A percentile compares a stretch with the other conserved stretches of the same genome.
phyloP scores from a whole-genome alignment of 2,329 filamentous ascomycete species.

The Tolypocladium nubicola region DNA sequence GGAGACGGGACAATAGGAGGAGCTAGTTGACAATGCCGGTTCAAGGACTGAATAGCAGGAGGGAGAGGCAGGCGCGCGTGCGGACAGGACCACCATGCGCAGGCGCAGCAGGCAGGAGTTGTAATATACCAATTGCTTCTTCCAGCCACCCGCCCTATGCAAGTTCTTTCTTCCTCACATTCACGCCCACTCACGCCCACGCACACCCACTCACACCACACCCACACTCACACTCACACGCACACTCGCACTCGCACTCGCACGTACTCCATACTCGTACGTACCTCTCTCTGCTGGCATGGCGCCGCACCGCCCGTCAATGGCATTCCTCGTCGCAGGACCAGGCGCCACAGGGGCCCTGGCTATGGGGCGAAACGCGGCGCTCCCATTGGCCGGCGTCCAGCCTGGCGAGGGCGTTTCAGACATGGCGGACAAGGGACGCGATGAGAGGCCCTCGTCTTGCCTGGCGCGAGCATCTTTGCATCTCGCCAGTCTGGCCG shows the following conservation, averaged over 20 bases:
- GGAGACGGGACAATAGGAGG: not conserved
- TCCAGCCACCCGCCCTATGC: not conserved
- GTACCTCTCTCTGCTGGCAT: not conserved
- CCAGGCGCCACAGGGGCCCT: not conserved
- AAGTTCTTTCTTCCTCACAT: not conserved
- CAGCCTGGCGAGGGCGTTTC: conserved; percentile 1
- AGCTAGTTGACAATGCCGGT: not conserved
- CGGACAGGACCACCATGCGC: not conserved
- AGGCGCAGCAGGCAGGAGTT: not conserved
- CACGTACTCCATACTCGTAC: not conserved
- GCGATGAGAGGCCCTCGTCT: not conserved
- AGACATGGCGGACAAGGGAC: not conserved
- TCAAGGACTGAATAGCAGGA: not conserved
- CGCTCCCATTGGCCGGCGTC: conserved; percentile 3
- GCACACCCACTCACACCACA: too few species aligned
- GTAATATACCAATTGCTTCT: not conserved
- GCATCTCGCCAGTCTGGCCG: not conserved
- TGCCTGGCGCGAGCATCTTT: not conserved
- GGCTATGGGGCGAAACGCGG: conserved; percentile 1
- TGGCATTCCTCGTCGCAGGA: not conserved
- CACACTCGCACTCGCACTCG: not conserved
- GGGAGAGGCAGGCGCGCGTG: not conserved
- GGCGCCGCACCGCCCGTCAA: not conserved
- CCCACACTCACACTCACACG: not conserved
- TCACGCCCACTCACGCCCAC: not conserved